Base-by-base conservation (phyloP, 148 eudicot species). In the Chenopodium berlandieri region DNA sequence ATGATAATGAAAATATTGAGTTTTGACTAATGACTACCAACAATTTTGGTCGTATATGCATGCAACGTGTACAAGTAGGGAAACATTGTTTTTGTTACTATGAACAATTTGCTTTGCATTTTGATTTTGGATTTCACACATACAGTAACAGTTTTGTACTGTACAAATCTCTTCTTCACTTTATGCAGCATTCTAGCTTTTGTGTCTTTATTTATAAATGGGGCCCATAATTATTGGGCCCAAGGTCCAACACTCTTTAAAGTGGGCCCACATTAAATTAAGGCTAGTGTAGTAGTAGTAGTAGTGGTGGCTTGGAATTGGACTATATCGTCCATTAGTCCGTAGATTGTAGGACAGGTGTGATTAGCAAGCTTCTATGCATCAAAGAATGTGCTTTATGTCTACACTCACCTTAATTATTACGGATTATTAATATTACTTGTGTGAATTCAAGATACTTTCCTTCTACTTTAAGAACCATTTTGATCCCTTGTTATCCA, bases 401-500 rank as follows among this genome's bases (percentile, higher is more conserved):
- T 31, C 27, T 62, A 62, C 65, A 58, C 54, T 62, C 9, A 20
- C 66, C 66, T 62, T 62, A 62, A 20, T 62, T 17, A 16, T 56
- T 40, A 40, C 44, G 44, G 44, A 40, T 40, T 40, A 40, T 40
- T 52, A 11, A 58, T 58, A 58, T 58, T 58, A 40, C 44, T 58
- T 47, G 73, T 82, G 62, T 76, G 69, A 58, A 82, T 37, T 82
- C 46, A 69, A 69, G 84, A 76, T 82, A 76, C 80, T 69, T 82
- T 69, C 60, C 84, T 82, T 82, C 84, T 67, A 17, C 75, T 82
- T 68, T 46, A 76, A 76, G 80, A 46, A 70, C 23, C 75, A 16
- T 16, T 78, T 48, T 50, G 44, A 40, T 40, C 44, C 44, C 44
- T 40, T 0, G 44, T 6, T 40, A 40, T 40, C 44, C 44, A 40